A percentile compares a stretch with the other conserved stretches of the same genome.
phyloP scores from a whole-genome alignment of 2,329 filamentous ascomycete genomes.

The Cyphellophora attinorum region DNA sequence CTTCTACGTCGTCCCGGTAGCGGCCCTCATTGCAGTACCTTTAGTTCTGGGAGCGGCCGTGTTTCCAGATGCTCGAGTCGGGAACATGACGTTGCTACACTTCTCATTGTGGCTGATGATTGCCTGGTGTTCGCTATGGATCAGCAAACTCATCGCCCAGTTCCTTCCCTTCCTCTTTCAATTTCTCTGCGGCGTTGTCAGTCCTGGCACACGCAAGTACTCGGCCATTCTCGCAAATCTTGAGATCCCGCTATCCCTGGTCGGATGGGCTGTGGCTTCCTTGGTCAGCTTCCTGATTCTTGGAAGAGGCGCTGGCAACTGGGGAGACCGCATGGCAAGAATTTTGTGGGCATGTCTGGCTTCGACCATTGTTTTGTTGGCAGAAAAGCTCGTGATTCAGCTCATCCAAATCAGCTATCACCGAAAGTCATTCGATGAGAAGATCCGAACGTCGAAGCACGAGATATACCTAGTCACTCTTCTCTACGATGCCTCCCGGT shows the following conservation, averaged over 20 bases:
- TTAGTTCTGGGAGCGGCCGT: conserved; percentile 52
- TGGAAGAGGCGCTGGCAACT: conserved; percentile 31
- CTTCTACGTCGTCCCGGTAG: conserved; percentile 52
- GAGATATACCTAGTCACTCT: conserved; percentile 72
- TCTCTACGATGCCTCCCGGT: conserved; percentile 81
- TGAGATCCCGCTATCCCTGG: conserved; percentile 51
- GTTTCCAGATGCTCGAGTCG: conserved; percentile 39
- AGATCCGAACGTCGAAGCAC: conserved; percentile 83
- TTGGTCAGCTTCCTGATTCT: conserved; percentile 49
- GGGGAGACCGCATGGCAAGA: conserved; percentile 47
- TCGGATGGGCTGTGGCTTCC: conserved; percentile 51
- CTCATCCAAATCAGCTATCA: conserved; percentile 61
- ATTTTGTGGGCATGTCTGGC: conserved; percentile 50
- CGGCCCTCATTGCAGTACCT: conserved; percentile 49
- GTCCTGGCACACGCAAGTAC: conserved; percentile 56
- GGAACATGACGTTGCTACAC: conserved; percentile 47
- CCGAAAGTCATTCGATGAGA: conserved; percentile 54
- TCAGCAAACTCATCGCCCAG: conserved; percentile 50
- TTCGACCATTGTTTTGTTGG: conserved; percentile 47
- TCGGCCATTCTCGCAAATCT: conserved; percentile 47
- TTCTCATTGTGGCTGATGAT: conserved; percentile 59
- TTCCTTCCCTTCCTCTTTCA: conserved; percentile 52
- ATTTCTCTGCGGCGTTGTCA: conserved; percentile 52
- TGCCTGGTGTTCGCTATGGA: conserved; percentile 55
- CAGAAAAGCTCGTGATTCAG: conserved; percentile 52